phyloP scores from a whole-genome alignment of 2,329 filamentous ascomycete genomes.

The Rutstroemia sp. region DNA sequence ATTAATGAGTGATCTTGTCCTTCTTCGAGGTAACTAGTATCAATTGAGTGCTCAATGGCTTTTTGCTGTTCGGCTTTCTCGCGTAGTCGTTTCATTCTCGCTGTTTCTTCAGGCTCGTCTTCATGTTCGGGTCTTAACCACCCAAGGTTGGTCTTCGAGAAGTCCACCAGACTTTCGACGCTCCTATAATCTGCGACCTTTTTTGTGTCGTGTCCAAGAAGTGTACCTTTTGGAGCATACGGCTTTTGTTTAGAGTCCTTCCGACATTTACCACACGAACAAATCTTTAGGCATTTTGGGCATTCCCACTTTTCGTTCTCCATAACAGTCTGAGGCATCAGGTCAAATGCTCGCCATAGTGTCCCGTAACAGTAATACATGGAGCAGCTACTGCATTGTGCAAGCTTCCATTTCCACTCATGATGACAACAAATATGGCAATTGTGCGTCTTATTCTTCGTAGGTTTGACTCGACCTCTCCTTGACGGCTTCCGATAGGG shows the following conservation, averaged over 20 bases:
- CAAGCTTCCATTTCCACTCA: conserved; percentile 79
- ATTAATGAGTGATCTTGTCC: conserved; percentile 6
- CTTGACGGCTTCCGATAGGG: conserved; percentile 34
- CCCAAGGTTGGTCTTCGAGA: conserved; percentile 76
- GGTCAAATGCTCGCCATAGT: conserved; percentile 83
- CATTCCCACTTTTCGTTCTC: conserved; percentile 80
- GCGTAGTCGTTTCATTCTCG: conserved; percentile 28
- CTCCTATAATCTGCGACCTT: conserved; percentile 86
- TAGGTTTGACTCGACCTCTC: conserved; percentile 34
- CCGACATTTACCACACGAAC: conserved; percentile 76
- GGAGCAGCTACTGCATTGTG: conserved; percentile 69
- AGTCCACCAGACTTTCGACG: conserved; percentile 84
- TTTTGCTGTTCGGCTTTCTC: conserved; percentile 29
- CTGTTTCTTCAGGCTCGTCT: conserved; percentile 37
- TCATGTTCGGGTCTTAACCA: conserved; percentile 64
- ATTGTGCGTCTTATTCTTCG: conserved; percentile 41
- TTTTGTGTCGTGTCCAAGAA: conserved; percentile 85
- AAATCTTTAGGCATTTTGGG: conserved; percentile 77
- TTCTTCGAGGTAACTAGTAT: conserved; percentile 19
- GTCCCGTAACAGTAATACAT: conserved; percentile 88
- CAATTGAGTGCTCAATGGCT: conserved; percentile 19
- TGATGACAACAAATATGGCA: conserved; percentile 82
- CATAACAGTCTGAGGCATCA: conserved; percentile 77
- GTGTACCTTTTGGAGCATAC: conserved; percentile 79
- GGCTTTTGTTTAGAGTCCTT: conserved; percentile 59